phyloP scores from a whole-genome alignment of 345 rosid genomes.

The Gossypium turneri region DNA sequence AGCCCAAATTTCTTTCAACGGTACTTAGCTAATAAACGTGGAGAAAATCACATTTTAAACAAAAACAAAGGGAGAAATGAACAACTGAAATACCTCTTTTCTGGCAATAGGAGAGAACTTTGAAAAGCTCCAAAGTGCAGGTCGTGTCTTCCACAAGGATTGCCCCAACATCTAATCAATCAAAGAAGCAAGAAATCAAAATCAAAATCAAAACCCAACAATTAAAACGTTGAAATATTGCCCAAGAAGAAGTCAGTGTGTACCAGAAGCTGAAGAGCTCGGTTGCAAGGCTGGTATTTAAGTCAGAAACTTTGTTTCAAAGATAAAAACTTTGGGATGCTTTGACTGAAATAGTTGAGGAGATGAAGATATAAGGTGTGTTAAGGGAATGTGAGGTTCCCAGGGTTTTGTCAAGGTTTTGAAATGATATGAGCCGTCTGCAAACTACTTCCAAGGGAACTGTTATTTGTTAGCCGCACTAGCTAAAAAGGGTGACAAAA shows the following conservation, averaged over 20 bases:
- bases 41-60: neutral
- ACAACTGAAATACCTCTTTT: neutral
- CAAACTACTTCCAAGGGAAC: too few relatives aligned
- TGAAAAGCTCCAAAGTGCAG: neutral
- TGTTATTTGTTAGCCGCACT: too few relatives aligned
- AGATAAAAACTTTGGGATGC: neutral
- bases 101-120: neutral
- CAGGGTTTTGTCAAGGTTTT: neutral
- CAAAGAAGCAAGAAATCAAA: neutral
- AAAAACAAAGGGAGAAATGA: neutral
- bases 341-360: neutral
- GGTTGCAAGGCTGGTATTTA: neutral
- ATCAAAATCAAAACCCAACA: too few relatives aligned
- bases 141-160: constrained; percentile 2
- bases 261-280: neutral
- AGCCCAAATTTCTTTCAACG: neutral
- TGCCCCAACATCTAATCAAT: constrained; percentile 9
- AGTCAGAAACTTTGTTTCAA: neutral
- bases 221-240: too few relatives aligned
- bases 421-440: neutral
- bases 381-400: neutral
- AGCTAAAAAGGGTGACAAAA: too few relatives aligned
- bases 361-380: neutral
- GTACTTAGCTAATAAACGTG: neutral
- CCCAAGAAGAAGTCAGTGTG: neutral